These are phyloP conservation scores for Erigeron canadensis DNA, from an alignment of 129 eudicot genomes.

Conservation along the genomic window DNA sequence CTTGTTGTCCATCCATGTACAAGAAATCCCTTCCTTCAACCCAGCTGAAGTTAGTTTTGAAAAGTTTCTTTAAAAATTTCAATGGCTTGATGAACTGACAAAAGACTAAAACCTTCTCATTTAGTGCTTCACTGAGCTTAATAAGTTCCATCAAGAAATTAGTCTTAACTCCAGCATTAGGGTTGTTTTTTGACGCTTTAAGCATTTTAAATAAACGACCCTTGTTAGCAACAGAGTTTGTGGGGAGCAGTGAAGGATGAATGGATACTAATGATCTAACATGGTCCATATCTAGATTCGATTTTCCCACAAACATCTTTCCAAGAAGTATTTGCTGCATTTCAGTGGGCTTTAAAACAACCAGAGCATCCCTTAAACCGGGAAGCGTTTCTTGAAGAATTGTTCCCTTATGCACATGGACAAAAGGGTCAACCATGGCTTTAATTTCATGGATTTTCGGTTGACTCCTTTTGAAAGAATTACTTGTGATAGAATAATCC, in stretches of 20 bases:
- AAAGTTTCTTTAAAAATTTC: constrained; percentile 35
- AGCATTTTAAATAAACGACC: neutral
- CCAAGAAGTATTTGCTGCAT: constrained; percentile 11
- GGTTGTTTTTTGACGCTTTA: neutral
- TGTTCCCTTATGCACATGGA: constrained; percentile 50
- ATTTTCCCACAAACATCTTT: neutral
- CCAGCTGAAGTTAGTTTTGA: constrained; percentile 43
- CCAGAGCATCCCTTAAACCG: constrained; percentile 39
- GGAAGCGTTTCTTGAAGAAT: constrained; percentile 48
- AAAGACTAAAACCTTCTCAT: constrained; percentile 62
- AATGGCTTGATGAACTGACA: constrained; percentile 53
- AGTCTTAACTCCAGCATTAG: constrained; percentile 54
- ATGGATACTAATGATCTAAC: constrained; percentile 46
- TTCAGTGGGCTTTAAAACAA: constrained; percentile 53
- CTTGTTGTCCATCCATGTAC: constrained; percentile 44
- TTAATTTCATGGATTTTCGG: constrained; percentile 37
- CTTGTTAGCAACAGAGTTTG: constrained; percentile 2
- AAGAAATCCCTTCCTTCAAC: constrained; percentile 32
- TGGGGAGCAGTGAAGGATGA: constrained; percentile 45
- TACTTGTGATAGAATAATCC: neutral
- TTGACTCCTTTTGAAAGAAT: no score
- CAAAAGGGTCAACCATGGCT: constrained; percentile 49
- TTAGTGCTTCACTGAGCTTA: constrained; percentile 30
- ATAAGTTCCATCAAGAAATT: constrained; percentile 52
- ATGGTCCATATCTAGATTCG: constrained; percentile 35